Conservation (phyloP, 257 asterid genomes). For the Knoxia roxburghii region DNA sequence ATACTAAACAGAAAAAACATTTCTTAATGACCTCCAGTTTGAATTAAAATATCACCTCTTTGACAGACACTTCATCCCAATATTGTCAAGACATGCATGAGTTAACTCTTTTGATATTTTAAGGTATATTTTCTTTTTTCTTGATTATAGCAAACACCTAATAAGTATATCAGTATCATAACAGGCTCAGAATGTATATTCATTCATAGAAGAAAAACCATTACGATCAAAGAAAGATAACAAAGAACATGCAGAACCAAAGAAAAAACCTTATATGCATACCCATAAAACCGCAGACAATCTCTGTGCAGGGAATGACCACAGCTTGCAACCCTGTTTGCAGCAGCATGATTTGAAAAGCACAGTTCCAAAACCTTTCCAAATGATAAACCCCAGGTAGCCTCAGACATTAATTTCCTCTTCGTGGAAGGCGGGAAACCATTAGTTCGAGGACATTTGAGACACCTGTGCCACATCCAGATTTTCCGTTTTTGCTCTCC, state of each 20-base stretch:
- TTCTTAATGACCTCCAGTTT: no score
- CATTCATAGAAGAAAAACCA: neutral
- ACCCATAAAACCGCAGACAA: conserved; percentile 86
- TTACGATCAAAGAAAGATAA: neutral
- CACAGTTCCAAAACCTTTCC: conserved; percentile 78
- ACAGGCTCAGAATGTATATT: neutral
- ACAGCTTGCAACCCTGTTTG: conserved; percentile 76
- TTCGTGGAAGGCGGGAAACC: conserved; percentile 68
- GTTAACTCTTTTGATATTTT: neutral
- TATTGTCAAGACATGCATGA: no score
- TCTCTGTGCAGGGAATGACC: conserved; percentile 87
- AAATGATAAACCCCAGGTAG: conserved; percentile 75
- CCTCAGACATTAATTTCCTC: conserved; percentile 69
- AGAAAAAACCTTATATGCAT: conserved; percentile 10
- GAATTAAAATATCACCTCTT: neutral
- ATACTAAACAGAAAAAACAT: no score
- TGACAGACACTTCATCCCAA: neutral
- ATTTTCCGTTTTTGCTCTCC: conserved; percentile 65
- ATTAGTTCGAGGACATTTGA: conserved; percentile 60
- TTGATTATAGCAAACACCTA: neutral
- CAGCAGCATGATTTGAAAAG: conserved; percentile 84
- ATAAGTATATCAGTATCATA: neutral
- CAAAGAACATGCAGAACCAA: neutral
- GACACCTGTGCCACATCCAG: conserved; percentile 93
- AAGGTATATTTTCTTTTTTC: neutral